Evolutionary conservation across 2,329 filamentous ascomycete species (phyloP), one percentile per base, ranked within the genome.

Genomic region (Epichloe bromicola): DNA sequence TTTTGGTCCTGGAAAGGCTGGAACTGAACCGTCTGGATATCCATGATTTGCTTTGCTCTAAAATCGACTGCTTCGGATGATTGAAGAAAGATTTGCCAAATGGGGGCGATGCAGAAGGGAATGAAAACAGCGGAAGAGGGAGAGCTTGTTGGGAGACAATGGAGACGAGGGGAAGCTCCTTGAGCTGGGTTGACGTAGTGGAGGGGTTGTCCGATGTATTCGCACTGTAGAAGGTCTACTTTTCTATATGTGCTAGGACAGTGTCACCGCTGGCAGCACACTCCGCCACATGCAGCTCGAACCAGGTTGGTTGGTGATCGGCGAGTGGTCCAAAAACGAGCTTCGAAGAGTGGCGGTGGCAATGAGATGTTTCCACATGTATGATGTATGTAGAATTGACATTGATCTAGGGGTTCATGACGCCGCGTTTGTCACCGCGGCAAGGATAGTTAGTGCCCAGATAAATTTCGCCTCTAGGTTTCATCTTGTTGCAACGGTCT

Each of bases 1-100:
- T 98, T 98, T 80, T 98, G 93, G 79, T 97, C 93, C 57, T 85
- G 78, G 71, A 93, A 96, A 54, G 90, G 81, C 69, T 82, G 82
- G 69, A 95, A 82, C 60, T 85, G 79, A 63, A 96, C 86, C 50
- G 85, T 88, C 70, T 87, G 79, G 70, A 76, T 66, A 58, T 73
- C 71, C 88, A 95, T 93, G 64, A 57, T 77, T 77, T 17, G 7
- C 26, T 26, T 11, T 37, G 19, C 7, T 30, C 36, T n/a, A 1
- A 33, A 26, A 38, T n/a, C 14, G 17, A 26, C 15, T 48, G 20
- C 43, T 34, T 14, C 12, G 12, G 14, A 17, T 46, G 43, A 30
- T 36, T 20, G 1, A 17, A 46, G 4, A n/a, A 30, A 11, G 10
- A 30, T 30, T 30, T 30, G 30, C 30, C 0, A 11, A 4, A 11